phyloP scores from a whole-genome alignment of 805 yeast genomes.

The Schwanniomyces vanrijiae region DNA sequence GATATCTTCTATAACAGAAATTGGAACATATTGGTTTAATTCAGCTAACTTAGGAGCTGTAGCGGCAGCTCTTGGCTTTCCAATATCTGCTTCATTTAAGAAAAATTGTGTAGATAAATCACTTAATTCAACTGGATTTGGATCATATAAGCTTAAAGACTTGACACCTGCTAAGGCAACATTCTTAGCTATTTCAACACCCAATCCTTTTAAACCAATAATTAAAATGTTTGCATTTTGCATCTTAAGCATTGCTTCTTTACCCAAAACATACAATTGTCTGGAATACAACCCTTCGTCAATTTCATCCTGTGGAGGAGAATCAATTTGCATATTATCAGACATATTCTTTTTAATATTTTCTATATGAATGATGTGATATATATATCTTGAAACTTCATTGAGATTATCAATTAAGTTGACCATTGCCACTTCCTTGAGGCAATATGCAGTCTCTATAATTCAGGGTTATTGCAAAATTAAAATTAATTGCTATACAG shows the following conservation, averaged over 20 bases:
- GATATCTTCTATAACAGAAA: constrained; percentile 60
- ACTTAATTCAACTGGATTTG: constrained; percentile 57
- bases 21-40: constrained; percentile 88
- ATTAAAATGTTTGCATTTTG: constrained; percentile 89
- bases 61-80: constrained; percentile 72
- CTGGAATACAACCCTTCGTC: constrained; percentile 96
- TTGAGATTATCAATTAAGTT: background rate
- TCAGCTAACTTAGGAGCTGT: constrained; percentile 72
- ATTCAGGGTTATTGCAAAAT: background rate
- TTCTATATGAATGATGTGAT: background rate
- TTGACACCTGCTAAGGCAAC: constrained; percentile 97
- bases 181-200: constrained; percentile 95
- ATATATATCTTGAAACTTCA: background rate
- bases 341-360: constrained; percentile 13
- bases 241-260: constrained; percentile 98
- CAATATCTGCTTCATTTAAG: constrained; percentile 68
- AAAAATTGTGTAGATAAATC: constrained; percentile 93
- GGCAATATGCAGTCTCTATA: background rate
- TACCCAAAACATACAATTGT: constrained; percentile 93
- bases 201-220: constrained; percentile 88
- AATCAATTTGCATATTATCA: constrained; percentile 42
- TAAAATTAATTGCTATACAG: background rate
- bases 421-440: background rate
- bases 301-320: constrained; percentile 49
- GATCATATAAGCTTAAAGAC: constrained; percentile 83